Evolutionary conservation across 106 monocot genomes (phyloP).

Genomic region (Vanilla planifolia): DNA sequence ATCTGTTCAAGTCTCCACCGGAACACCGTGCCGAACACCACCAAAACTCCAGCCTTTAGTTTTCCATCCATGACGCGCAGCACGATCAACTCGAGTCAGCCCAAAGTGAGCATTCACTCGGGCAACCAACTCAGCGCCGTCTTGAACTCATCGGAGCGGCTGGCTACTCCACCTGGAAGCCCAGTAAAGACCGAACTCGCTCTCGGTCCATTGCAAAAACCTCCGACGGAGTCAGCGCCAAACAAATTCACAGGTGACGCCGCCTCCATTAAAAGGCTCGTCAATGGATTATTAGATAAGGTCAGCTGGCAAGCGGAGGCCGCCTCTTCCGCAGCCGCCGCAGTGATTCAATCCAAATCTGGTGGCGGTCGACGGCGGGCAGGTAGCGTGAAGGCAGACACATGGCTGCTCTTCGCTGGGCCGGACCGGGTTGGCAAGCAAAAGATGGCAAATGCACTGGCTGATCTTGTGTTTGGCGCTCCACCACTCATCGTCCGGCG

Average conservation of each 20-base stretch:
- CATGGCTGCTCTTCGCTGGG: slow-evolving; percentile 77
- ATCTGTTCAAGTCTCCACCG: slow-evolving; percentile 31
- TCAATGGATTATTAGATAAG: slow-evolving; percentile 64
- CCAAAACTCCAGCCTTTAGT: background rate
- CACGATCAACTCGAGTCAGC: background rate
- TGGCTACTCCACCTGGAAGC: slow-evolving; percentile 30
- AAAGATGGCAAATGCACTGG: slow-evolving; percentile 69
- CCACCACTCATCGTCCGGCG: slow-evolving; percentile 34
- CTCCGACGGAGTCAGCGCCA: too few relatives aligned
- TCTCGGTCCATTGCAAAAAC: slow-evolving; percentile 23
- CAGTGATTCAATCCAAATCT: slow-evolving; percentile 50
- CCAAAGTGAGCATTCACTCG: slow-evolving; percentile 10
- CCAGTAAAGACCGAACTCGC: slow-evolving; percentile 59
- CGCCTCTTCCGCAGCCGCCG: slow-evolving; percentile 55
- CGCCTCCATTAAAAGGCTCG: slow-evolving; percentile 65
- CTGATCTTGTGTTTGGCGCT: slow-evolving; percentile 51
- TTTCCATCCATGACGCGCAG: slow-evolving; percentile 8
- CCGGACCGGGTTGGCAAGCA: slow-evolving; percentile 70
- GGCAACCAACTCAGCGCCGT: too few relatives aligned
- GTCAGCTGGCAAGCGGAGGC: slow-evolving; percentile 81
- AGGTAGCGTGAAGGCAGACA: slow-evolving; percentile 29
- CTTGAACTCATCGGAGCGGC: background rate
- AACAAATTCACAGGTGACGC: slow-evolving; percentile 17
- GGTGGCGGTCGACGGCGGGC: slow-evolving; percentile 36
- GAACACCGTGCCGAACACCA: background rate